Conservation (phyloP, 805 yeast species). For the Candida koratica region DNA sequence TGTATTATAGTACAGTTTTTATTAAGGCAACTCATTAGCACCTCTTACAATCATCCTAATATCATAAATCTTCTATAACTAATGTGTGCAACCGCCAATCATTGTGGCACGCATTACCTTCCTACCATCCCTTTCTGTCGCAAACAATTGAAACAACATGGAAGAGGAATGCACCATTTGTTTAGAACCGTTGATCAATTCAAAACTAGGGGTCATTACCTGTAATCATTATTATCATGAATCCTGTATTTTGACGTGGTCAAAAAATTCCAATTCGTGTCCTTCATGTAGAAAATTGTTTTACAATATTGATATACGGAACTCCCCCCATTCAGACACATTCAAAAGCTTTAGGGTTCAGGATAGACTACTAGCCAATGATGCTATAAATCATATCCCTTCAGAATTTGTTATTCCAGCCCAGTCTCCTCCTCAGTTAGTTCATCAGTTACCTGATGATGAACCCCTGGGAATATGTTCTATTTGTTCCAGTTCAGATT, state of each 20-base stretch:
- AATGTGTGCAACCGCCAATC: too few relatives aligned
- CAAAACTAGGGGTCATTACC: conserved; percentile 23
- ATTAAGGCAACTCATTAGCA: too few relatives aligned
- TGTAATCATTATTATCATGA: conserved; percentile 59
- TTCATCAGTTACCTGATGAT: neutral
- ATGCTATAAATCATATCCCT: conserved; percentile 38
- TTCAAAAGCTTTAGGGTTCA: conserved; percentile 18
- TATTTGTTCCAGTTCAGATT: conserved; percentile 34
- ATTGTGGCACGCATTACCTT: too few relatives aligned
- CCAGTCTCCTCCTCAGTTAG: neutral
- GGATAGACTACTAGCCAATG: conserved; percentile 31
- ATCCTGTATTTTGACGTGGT: conserved; percentile 56
- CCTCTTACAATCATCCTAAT: too few relatives aligned
- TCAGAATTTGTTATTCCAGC: conserved; percentile 29
- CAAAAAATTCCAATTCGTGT: conserved; percentile 51
- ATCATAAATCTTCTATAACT: too few relatives aligned
- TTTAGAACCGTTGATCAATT: conserved; percentile 31
- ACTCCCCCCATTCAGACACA: conserved; percentile 1
- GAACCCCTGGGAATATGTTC: conserved; percentile 13
- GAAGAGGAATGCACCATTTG: conserved; percentile 57
- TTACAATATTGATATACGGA: conserved; percentile 27
- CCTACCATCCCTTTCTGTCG: too few relatives aligned
- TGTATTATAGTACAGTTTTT: too few relatives aligned
- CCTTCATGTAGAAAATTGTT: conserved; percentile 57
- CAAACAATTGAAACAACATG: conserved; percentile 2